Percentiles rank a stretch among this genome's conserved stretches.
phyloP scores from a whole-genome alignment of 1,284 basidiomycete species.

The Microbotryomycetes sp. region DNA sequence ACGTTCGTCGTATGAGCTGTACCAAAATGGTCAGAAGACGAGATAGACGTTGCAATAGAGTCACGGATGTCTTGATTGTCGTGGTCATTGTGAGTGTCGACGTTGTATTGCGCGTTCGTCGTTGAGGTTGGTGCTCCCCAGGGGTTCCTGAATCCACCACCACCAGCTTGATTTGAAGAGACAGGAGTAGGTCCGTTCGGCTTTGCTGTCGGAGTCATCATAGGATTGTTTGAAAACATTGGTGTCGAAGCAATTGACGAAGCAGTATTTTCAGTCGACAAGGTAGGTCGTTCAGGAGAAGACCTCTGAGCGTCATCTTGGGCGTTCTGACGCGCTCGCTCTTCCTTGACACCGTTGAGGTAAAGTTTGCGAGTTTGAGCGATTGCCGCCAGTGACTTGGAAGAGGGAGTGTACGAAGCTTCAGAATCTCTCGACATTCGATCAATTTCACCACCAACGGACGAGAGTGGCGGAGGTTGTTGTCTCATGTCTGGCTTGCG shows the following conservation, averaged over 20 bases:
- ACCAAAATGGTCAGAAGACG: background rate
- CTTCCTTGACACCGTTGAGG: background rate
- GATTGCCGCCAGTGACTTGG: background rate
- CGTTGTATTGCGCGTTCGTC: too few relatives aligned
- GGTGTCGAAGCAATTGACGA: background rate
- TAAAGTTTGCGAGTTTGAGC: background rate
- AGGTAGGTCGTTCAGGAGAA: slow-evolving; percentile 1
- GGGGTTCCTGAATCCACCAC: background rate
- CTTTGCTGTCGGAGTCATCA: background rate
- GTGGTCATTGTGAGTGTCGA: background rate
- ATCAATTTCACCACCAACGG: background rate
- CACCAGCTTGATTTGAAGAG: background rate
- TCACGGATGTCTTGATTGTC: background rate
- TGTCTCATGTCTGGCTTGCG: background rate
- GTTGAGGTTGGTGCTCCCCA: background rate
- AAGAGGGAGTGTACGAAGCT: background rate
- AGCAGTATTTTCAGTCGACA: background rate
- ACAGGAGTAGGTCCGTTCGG: background rate
- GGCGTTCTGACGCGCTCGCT: background rate
- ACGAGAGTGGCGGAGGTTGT: too few relatives aligned
- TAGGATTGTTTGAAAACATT: background rate
- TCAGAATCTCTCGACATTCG: background rate
- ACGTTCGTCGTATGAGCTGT: background rate
- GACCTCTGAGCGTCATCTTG: slow-evolving; percentile 7
- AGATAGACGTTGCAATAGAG: background rate